phyloP scores from a whole-genome alignment of 805 yeast genomes.

The Maudiozyma serrabonitensis region DNA sequence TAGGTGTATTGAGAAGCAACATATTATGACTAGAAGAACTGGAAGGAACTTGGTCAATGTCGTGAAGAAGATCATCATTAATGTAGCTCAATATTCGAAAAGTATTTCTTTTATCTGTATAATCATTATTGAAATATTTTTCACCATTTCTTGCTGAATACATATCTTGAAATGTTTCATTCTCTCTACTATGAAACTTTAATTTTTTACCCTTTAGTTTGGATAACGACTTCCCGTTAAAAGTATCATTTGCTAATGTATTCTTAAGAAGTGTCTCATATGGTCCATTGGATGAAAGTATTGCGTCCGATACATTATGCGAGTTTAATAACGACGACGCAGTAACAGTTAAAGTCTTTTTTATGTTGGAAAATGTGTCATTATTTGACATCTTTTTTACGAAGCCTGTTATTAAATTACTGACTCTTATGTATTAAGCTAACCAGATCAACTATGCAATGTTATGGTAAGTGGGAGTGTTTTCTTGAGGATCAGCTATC shows the following conservation, averaged over 20 bases:
- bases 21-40: background rate
- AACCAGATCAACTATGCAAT: no score
- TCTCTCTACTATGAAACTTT: slow-evolving; percentile 3
- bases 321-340: slow-evolving; percentile 47
- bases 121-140: slow-evolving; percentile 32
- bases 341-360: slow-evolving; percentile 44
- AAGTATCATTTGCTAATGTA: slow-evolving; percentile 17
- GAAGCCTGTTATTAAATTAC: no score
- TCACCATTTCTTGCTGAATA: slow-evolving; percentile 27
- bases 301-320: slow-evolving; percentile 27
- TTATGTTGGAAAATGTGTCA: slow-evolving; percentile 27
- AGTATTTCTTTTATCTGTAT: slow-evolving; percentile 31
- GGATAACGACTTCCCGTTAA: slow-evolving; percentile 8
- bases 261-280: slow-evolving; percentile 23
- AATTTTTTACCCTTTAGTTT: slow-evolving; percentile 5
- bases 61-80: slow-evolving; percentile 51
- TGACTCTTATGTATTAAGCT: no score
- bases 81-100: slow-evolving; percentile 42
- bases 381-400: slow-evolving; percentile 2
- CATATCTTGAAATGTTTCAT: slow-evolving; percentile 18
- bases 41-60: slow-evolving; percentile 25
- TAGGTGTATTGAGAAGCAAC: background rate
- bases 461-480: no score
- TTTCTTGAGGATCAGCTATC: no score
- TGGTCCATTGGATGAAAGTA: slow-evolving; percentile 26